Percentiles rank a stretch among this genome's conserved stretches.
Evolutionary conservation across 176 grass and related monocot genomes (phyloP).

Genomic region (Microstegium vimineum): DNA sequence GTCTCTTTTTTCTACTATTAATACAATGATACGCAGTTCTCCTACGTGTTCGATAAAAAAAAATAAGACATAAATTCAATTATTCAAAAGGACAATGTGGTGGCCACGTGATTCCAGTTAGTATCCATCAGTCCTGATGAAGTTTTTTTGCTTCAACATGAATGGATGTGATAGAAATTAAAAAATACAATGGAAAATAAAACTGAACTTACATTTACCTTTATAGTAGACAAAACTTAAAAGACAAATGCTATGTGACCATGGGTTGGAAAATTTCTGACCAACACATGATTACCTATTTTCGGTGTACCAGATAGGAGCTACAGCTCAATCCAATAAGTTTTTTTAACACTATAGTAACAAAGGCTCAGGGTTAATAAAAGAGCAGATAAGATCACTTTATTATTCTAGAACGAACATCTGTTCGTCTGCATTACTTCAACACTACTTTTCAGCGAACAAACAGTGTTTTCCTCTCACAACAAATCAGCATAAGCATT

Average conservation of each 20-base stretch:
- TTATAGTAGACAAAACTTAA: background rate
- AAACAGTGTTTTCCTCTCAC: no score
- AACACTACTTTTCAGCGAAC: no score
- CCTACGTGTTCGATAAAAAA: no score
- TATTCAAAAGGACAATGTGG: background rate
- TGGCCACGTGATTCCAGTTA: background rate
- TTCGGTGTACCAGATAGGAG: background rate
- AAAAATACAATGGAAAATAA: background rate
- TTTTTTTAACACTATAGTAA: background rate
- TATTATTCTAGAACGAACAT: background rate
- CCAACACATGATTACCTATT: background rate
- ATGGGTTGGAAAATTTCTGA: background rate
- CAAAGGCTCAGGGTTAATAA: background rate
- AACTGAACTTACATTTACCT: background rate
- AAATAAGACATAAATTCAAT: background rate
- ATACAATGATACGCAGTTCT: no score
- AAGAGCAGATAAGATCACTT: background rate
- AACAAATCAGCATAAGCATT: no score
- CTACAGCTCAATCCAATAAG: background rate
- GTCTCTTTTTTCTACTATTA: no score
- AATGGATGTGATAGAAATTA: background rate
- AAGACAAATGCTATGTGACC: background rate
- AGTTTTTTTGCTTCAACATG: background rate
- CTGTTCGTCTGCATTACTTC: no score
- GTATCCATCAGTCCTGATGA: background rate